Evolutionary conservation across 2,329 filamentous ascomycete genomes (phyloP).

Genomic region (Onygenales sp.): DNA sequence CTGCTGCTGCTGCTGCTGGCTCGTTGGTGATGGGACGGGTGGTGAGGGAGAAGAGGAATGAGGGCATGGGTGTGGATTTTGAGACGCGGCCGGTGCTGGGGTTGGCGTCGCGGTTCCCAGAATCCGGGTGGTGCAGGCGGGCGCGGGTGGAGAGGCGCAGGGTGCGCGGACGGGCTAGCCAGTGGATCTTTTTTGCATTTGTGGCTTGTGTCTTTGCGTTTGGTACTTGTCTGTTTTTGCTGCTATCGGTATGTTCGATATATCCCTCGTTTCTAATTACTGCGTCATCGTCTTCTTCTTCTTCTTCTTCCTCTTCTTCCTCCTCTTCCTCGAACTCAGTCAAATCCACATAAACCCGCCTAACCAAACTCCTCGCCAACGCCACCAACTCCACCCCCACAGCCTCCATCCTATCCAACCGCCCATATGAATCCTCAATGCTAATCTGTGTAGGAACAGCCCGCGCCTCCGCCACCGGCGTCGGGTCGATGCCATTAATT

Average conservation of each 20-base stretch:
- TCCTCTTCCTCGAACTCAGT: conserved; percentile 39
- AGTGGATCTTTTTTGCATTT: conserved; percentile 32
- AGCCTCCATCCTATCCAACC: conserved; percentile 54
- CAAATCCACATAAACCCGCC: conserved; percentile 70
- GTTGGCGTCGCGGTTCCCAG: conserved; percentile 49
- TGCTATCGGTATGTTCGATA: not conserved
- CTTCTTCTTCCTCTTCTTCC: conserved; percentile 10
- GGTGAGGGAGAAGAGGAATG: conserved; percentile 59
- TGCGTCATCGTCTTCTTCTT: conserved; percentile 4
- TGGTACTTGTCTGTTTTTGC: conserved; percentile 11
- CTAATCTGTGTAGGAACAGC: conserved; percentile 78
- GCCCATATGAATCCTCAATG: conserved; percentile 82
- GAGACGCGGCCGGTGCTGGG: conserved; percentile 48
- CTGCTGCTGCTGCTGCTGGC: conserved; percentile 27
- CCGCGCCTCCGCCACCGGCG: conserved; percentile 61
- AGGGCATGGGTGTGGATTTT: conserved; percentile 63
- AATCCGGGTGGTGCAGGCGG: conserved; percentile 32
- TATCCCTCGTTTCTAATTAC: conserved; percentile 4
- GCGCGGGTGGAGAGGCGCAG: conserved; percentile 71
- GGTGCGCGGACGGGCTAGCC: conserved; percentile 74
- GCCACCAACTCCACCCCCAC: conserved; percentile 60
- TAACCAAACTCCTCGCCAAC: conserved; percentile 60
- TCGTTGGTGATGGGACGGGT: too few species aligned
- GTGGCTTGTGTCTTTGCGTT: not conserved
- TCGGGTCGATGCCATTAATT: conserved; percentile 69